Base-by-base conservation (phyloP, 2,329 filamentous ascomycete species). In the Trichoderma brevicompactum region DNA sequence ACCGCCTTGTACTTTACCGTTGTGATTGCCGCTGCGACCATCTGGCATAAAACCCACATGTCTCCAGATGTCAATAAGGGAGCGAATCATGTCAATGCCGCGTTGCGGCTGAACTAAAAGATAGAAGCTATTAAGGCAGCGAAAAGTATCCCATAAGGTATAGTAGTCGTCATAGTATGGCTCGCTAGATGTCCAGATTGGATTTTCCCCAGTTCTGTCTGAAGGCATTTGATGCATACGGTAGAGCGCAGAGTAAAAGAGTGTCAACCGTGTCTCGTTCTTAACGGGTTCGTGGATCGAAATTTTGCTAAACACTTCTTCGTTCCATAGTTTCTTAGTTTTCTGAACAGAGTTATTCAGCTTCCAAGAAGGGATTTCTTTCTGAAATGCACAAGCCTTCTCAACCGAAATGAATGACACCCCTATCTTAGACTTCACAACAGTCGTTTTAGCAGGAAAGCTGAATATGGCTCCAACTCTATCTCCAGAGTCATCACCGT, bases 141-240 rank as follows among this genome's bases (percentile, higher is more conserved):
- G 79, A 72, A 87, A 87, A 7, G 74, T 74, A 49, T 79, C 77
- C 85, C 86, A 88, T 12, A 85, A 77, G 0, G 85, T 87, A 72
- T 86, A 87, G 53, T 85, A 81, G 68, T 87, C 85, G 58, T 87
- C 84, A 69, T 85, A 88, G 66, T 84, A 87, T 1, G 85, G 85
- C 69, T 88, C 85, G 0, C 72, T 71, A 1, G 80, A 82, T 5
- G 75, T 72, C 85, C 85, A 88, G 3, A 77, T 72, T 0, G 85
- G 85, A 64, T 87, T 88, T 68, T 88, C 85, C 1, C 83, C 84
- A 0, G 84, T 87, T 6, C 83, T 79, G 65, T 88, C 84, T 0
- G 85, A 87, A 0, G 85, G 85, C 67, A 87, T 83, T n/a, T 88
- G 71, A 68, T 87, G 84, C 79, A 85, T 85, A 69, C 85, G 83